Conservation (phyloP, 306 rosid genomes). For the Heteromeles arbutifolia region DNA sequence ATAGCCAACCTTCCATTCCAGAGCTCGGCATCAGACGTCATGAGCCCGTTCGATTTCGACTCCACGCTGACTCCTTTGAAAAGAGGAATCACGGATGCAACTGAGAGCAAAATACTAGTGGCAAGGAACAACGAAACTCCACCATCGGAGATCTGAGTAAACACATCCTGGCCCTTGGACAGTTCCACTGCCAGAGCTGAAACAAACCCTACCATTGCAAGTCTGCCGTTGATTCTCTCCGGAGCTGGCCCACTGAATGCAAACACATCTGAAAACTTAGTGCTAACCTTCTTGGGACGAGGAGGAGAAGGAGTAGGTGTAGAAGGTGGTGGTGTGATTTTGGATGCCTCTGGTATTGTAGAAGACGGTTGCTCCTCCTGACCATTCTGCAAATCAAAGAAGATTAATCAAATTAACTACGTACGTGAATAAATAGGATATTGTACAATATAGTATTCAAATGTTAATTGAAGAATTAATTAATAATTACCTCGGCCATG, state of each 20-base stretch:
- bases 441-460: not conserved
- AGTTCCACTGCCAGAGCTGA: slow-evolving; percentile 67
- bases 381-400: not conserved
- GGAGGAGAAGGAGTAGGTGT: not conserved
- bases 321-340: not conserved
- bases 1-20: slow-evolving; percentile 87
- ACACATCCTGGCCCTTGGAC: slow-evolving; percentile 55
- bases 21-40: slow-evolving; percentile 66
- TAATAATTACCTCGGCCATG: slow-evolving; percentile 36
- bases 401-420: not conserved
- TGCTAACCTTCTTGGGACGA: slow-evolving; percentile 45
- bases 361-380: slow-evolving; percentile 4
- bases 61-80: slow-evolving; percentile 63
- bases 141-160: slow-evolving; percentile 54
- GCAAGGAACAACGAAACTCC: slow-evolving; percentile 64
- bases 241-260: slow-evolving; percentile 87
- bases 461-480: not conserved
- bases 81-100: slow-evolving; percentile 68
- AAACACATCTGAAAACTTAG: slow-evolving; percentile 46
- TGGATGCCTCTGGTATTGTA: not conserved
- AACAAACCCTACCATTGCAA: slow-evolving; percentile 84
- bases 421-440: not conserved
- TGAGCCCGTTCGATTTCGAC: slow-evolving; percentile 47
- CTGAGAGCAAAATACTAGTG: slow-evolving; percentile 42
- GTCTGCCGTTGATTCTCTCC: slow-evolving; percentile 84